phyloP scores from a whole-genome alignment of 192 early-diverging fungal genomes.

The Mortierella hygrophila region DNA sequence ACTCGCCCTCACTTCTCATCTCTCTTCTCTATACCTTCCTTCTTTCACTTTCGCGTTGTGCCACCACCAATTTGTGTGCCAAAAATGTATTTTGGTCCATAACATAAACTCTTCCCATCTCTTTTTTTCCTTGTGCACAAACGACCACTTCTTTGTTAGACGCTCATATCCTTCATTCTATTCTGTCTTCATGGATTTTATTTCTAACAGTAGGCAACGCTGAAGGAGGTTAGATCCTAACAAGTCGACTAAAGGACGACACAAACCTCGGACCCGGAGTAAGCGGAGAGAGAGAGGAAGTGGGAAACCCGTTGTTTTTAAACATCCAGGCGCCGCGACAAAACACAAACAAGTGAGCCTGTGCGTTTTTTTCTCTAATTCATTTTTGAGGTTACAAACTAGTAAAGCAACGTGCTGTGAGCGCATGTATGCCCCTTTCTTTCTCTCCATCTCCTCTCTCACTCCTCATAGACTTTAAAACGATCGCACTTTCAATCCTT shows the following conservation, averaged over 20 bases:
- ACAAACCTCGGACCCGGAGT: neutral
- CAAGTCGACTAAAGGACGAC: neutral
- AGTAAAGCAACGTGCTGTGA: neutral
- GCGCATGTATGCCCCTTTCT: neutral
- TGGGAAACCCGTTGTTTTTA: neutral
- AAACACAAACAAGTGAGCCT: neutral
- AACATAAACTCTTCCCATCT: neutral
- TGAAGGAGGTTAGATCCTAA: neutral
- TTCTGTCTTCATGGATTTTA: neutral
- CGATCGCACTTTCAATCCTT: neutral
- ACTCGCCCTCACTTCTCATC: neutral
- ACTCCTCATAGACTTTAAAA: neutral
- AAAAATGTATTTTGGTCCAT: conserved; percentile 4
- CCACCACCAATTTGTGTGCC: neutral
- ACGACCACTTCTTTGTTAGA: neutral
- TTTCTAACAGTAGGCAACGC: neutral
- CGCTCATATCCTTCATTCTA: neutral
- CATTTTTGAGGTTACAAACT: neutral
- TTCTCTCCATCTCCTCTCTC: neutral
- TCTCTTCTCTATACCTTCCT: neutral
- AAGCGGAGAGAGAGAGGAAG: neutral
- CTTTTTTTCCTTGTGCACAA: neutral
- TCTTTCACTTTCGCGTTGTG: neutral
- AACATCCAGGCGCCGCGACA: neutral
- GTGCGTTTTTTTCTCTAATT: neutral